Evolutionary conservation across 371 early-diverging fungal genomes (phyloP).

Genomic region (Sporodiniella umbellata): DNA sequence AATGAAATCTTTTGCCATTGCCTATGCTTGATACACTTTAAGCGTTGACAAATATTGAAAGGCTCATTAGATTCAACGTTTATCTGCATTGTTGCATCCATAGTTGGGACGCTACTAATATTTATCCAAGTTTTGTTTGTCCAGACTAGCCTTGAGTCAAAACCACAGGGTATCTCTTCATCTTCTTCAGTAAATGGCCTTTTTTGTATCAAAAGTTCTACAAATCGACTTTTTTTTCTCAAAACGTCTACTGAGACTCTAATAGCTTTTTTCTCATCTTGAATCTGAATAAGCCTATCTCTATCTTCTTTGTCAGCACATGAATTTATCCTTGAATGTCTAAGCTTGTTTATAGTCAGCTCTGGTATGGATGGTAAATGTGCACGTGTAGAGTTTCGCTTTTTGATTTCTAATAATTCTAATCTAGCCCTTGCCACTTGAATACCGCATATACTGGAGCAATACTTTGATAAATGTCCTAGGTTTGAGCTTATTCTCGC

Average conservation of each 20-base stretch:
- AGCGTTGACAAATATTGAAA: slow-evolving; percentile 1
- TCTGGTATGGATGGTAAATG: slow-evolving; percentile 2
- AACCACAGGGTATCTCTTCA: slow-evolving; percentile 35
- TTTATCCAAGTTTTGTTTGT: slow-evolving; percentile 23
- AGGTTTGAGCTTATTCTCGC: slow-evolving; percentile 26
- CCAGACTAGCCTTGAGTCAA: slow-evolving; percentile 45
- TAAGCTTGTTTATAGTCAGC: slow-evolving; percentile 7
- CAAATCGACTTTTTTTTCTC: not conserved
- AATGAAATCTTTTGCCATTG: slow-evolving; percentile 38
- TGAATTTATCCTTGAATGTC: slow-evolving; percentile 13
- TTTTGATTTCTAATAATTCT: slow-evolving; percentile 32
- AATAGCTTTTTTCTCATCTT: slow-evolving; percentile 8
- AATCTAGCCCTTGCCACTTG: slow-evolving; percentile 41
- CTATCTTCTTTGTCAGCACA: slow-evolving; percentile 29
- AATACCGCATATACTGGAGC: slow-evolving; percentile 36
- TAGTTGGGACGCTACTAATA: not conserved
- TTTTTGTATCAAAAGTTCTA: slow-evolving; percentile 16
- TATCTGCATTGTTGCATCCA: not conserved
- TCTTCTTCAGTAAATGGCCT: slow-evolving; percentile 16
- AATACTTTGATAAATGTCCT: slow-evolving; percentile 39
- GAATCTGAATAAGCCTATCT: slow-evolving; percentile 10
- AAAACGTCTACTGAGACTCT: not conserved
- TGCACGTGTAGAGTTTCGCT: slow-evolving; percentile 4
- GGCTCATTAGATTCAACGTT: slow-evolving; percentile 11
- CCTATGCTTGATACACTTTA: slow-evolving; percentile 28